Conservation (phyloP, 305 asterid species). For the Rubia balearica region DNA sequence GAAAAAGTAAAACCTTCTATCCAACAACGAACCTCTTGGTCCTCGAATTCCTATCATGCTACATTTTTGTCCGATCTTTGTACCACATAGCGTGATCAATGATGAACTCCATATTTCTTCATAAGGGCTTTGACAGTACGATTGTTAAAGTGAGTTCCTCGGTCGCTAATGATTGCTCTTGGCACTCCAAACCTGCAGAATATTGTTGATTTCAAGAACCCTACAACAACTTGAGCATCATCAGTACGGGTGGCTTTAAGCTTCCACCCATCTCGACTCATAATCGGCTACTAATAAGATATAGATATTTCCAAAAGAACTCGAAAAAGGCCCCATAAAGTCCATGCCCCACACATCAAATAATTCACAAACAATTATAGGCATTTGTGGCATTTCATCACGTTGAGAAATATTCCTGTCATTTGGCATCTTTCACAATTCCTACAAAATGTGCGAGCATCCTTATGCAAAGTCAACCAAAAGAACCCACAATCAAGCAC, state of each 20-base stretch:
- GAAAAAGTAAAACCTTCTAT: background rate
- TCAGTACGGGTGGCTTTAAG: background rate
- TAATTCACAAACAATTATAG: background rate
- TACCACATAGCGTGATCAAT: background rate
- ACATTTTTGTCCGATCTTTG: background rate
- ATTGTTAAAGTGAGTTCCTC: background rate
- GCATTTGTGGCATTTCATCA: background rate
- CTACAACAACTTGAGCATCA: background rate
- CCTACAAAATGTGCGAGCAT: too few relatives aligned
- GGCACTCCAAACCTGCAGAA: background rate
- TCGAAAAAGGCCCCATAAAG: background rate
- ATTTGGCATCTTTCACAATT: too few relatives aligned
- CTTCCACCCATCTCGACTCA: too few relatives aligned
- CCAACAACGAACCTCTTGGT: background rate
- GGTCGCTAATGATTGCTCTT: background rate
- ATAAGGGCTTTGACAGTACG: background rate
- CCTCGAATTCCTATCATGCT: background rate
- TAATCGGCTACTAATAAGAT: too few relatives aligned
- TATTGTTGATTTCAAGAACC: background rate
- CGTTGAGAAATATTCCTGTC: background rate
- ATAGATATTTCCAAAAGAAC: background rate
- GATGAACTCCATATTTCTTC: constrained; percentile 3
- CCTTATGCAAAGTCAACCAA: too few relatives aligned
- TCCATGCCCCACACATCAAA: background rate
- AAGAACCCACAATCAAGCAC: background rate